phyloP scores from a whole-genome alignment of 1,284 basidiomycete species.

The Lentinus polychrous region DNA sequence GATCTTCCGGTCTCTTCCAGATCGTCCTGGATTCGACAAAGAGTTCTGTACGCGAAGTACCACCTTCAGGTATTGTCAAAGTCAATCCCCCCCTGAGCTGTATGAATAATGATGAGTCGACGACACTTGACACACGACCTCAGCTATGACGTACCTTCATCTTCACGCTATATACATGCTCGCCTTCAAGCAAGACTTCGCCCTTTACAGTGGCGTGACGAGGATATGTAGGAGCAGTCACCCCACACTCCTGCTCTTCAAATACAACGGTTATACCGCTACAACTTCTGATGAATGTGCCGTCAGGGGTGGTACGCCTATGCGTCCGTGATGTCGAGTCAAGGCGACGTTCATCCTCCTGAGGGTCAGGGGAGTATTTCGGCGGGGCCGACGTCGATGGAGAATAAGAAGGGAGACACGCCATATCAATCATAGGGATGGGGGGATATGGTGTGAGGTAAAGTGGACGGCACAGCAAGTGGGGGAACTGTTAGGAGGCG shows the following conservation, averaged over 20 bases:
- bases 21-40: neutral
- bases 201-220: constrained; percentile 3
- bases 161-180: neutral
- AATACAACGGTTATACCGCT: constrained; percentile 3
- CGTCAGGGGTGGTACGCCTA: neutral
- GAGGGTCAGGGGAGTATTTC: constrained; percentile 20
- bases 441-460: neutral
- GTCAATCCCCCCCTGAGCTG: constrained; percentile 1
- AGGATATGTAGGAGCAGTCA: neutral
- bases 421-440: neutral
- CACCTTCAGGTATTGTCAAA: neutral
- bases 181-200: constrained; percentile 4
- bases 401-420: constrained; percentile 18
- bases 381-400: constrained; percentile 20
- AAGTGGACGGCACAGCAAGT: neutral
- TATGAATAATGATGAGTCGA: neutral
- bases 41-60: neutral
- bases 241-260: constrained; percentile 2
- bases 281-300: constrained; percentile 1
- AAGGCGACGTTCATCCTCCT: constrained; percentile 19
- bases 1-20: neutral
- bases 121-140: neutral
- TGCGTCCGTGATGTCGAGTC: constrained; percentile 17
- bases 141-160: constrained; percentile 6
- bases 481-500: neutral